A percentile compares a stretch with the other conserved stretches of the same genome.
Evolutionary conservation across 768 basidiomycete species (phyloP).

Genomic region (Coprinopsis cinerea): DNA sequence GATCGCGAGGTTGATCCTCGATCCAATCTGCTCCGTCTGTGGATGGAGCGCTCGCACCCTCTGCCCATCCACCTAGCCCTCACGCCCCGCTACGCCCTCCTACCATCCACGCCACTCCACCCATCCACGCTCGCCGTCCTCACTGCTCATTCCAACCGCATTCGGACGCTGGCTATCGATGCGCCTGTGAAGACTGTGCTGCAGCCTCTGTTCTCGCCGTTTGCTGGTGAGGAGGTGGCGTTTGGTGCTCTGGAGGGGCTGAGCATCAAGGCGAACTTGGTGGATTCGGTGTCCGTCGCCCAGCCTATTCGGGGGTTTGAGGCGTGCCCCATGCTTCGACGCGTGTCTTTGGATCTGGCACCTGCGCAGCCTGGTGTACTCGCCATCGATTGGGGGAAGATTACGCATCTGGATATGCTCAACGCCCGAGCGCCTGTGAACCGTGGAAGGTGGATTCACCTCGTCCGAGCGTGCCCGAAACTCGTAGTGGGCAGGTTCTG

Average conservation of each 20-base stretch:
- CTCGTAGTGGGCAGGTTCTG: not conserved
- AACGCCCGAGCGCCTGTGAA: not conserved
- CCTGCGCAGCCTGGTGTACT: not conserved
- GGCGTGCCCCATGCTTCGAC: not conserved
- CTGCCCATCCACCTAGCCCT: not conserved
- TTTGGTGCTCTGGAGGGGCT: not conserved
- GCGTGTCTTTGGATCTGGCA: not conserved
- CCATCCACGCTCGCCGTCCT: not conserved
- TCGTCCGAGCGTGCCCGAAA: not conserved
- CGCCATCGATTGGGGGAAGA: not conserved
- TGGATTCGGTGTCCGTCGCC: not conserved
- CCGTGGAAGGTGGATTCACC: not conserved
- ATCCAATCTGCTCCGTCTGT: not conserved
- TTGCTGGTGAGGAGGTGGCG: not conserved
- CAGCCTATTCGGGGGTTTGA: not conserved
- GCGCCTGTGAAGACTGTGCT: not conserved
- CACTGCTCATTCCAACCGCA: not conserved
- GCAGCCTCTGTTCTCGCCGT: not conserved
- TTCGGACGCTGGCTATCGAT: not conserved
- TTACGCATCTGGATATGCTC: not conserved
- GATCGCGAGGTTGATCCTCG: not conserved
- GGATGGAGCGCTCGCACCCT: conserved; percentile 1
- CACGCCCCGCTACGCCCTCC: not conserved
- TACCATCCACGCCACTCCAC: not conserved
- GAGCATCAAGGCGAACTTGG: not conserved